Evolutionary conservation across 805 yeast genomes (phyloP), one percentile per base, ranked within the genome.

Genomic region (Metschnikowia gruessii): DNA sequence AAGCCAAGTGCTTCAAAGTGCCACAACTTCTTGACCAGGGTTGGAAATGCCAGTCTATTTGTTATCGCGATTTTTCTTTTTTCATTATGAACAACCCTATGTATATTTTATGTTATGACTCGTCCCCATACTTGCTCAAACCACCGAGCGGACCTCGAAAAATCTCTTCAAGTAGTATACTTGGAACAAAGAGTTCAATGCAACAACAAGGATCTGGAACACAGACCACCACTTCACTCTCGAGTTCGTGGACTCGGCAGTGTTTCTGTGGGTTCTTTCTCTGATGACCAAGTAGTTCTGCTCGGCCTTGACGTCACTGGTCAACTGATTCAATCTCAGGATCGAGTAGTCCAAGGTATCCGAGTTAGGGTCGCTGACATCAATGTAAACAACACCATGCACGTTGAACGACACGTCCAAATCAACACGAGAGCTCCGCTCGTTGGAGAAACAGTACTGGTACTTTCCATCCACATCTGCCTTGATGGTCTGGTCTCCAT

Each of bases 151-250:
- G 46, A 92, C 97, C 72, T 92, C 98, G 64, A 92, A 92, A 73
- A 92, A 94, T 60, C 98, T 81, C 71, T 87, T 90, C 69, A 92
- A 79, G 72, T 91, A 92, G 70, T 87, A 86, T 52, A 92, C 90
- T 71, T 92, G 99, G 81, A 94, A 94, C 46, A 91, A 57, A 22
- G 96, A 87, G 74, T 90, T 94, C 51, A 77, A 79, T 15, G 85
- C 85, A 38, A 92, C 97, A 46, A 94, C 91, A 43, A 83, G 59
- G 53, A 94, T 74, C 74, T 92, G 99, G 77, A 91, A 85, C 28
- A 88, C 76, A 22, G 96, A 87, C 99, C 99, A 92, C 88, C 95
- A 94, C 69, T 92, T 92, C 55, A 92, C 98, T 61, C 99, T 82
- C 45, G 94, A 85, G 69, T 92, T 92, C 38, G 99, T 92, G 19